These are phyloP conservation scores for Globisporangium iwayamae DNA, from an alignment of 352 stramenopile species.

Conservation along the genomic window DNA sequence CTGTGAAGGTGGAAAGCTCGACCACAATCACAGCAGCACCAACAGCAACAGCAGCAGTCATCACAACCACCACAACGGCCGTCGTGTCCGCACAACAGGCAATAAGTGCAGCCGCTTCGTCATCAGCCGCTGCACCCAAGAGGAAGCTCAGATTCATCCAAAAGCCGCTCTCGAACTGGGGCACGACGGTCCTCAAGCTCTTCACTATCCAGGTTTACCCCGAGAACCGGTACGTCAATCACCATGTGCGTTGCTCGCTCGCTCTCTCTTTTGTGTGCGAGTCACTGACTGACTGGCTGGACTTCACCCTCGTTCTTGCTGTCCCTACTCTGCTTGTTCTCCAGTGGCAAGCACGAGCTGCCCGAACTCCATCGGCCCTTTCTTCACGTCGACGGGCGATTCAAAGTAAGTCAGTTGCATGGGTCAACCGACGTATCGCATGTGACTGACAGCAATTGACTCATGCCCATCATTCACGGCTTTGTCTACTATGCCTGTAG, in stretches of 20 bases:
- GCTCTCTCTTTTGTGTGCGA: neutral
- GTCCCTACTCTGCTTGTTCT: neutral
- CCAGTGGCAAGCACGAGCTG: constrained; percentile 15
- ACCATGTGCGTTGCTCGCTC: neutral
- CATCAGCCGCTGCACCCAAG: neutral
- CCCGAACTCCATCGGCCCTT: constrained; percentile 37
- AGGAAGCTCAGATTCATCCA: neutral
- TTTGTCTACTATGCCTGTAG: constrained; percentile 13
- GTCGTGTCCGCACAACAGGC: neutral
- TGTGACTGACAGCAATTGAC: constrained; percentile 4
- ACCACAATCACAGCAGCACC: neutral
- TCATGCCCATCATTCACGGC: neutral
- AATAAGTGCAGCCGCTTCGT: neutral
- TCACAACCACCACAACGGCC: neutral
- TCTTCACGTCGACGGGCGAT: constrained; percentile 57
- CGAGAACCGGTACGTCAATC: neutral
- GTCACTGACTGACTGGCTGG: neutral
- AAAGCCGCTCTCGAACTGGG: constrained; percentile 9
- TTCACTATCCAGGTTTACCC: constrained; percentile 14
- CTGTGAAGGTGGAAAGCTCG: neutral
- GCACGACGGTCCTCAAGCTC: constrained; percentile 4
- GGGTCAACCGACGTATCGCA: neutral
- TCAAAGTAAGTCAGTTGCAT: constrained; percentile 35
- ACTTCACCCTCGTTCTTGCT: neutral
- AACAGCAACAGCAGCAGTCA: neutral